A percentile compares a stretch with the other conserved stretches of the same genome.
phyloP scores from a whole-genome alignment of 768 basidiomycete species.

The Psilocybe cyanescens region DNA sequence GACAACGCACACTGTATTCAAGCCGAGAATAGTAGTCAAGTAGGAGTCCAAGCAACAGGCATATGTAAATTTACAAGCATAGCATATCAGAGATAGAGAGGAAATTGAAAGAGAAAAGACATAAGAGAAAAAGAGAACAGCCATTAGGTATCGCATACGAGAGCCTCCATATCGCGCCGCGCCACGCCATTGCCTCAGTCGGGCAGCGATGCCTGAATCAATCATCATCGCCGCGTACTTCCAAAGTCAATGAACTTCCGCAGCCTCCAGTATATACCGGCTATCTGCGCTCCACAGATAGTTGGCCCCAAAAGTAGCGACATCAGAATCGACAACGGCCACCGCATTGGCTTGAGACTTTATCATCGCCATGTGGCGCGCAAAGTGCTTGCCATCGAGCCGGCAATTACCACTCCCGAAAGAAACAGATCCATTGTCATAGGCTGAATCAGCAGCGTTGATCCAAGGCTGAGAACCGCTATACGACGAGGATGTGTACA shows the following conservation, averaged over 20 bases:
- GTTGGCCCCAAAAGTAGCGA: neutral
- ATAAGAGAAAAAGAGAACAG: constrained; percentile 21
- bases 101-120: constrained; percentile 24
- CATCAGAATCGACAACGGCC: neutral
- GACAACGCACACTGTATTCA: neutral
- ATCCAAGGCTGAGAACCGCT: constrained; percentile 14
- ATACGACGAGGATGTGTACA: constrained; percentile 18
- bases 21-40: neutral
- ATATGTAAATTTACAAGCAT: constrained; percentile 15
- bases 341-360: neutral
- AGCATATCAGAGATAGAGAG: constrained; percentile 12
- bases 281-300: neutral
- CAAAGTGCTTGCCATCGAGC: neutral
- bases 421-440: neutral
- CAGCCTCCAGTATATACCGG: neutral
- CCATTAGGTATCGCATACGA: neutral
- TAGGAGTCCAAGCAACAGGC: constrained; percentile 8
- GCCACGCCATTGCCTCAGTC: neutral
- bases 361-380: neutral
- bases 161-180: neutral
- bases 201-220: neutral
- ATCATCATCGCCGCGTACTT: neutral
- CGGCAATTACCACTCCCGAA: constrained; percentile 2
- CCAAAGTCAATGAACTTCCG: constrained; percentile 7
- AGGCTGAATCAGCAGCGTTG: constrained; percentile 1